Evolutionary conservation across 352 stramenopile genomes (phyloP).

Genomic region (Globisporangium uncinulatum): DNA sequence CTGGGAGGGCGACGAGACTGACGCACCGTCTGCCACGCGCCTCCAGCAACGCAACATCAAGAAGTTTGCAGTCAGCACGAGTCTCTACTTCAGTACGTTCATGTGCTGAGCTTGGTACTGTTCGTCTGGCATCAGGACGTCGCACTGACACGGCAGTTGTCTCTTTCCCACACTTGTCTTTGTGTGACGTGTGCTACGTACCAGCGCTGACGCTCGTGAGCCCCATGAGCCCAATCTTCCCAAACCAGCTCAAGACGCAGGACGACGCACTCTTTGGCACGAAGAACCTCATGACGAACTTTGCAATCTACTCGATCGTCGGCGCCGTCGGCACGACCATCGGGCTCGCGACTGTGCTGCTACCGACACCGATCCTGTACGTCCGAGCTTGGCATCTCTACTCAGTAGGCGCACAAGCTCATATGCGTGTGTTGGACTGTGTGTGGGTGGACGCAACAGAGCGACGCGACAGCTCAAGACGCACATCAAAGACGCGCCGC

Average conservation of each 20-base stretch:
- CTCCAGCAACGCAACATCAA: constrained; percentile 37
- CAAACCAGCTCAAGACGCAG: constrained; percentile 27
- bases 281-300: constrained; percentile 43
- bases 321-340: too few species aligned
- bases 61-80: constrained; percentile 64
- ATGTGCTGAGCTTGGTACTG: neutral
- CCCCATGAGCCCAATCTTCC: constrained; percentile 31
- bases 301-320: constrained; percentile 26
- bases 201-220: constrained; percentile 62
- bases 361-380: constrained; percentile 63
- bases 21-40: constrained; percentile 27
- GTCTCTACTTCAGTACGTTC: constrained; percentile 49
- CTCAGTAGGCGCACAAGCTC: neutral
- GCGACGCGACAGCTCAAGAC: too few species aligned
- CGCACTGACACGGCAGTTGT: too few species aligned
- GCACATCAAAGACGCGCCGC: constrained; percentile 2
- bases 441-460: too few species aligned
- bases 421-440: neutral
- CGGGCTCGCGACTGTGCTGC: constrained; percentile 27
- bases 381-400: constrained; percentile 1
- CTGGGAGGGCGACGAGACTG: too few species aligned
- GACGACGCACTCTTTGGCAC: constrained; percentile 29
- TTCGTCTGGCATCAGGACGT: too few species aligned
- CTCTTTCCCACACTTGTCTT: neutral
- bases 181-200: too few species aligned